Percentiles rank a stretch among this genome's conserved stretches.
Conservation (phyloP, 169 alveolate species). For the Cryptosporidium tyzzeri region DNA sequence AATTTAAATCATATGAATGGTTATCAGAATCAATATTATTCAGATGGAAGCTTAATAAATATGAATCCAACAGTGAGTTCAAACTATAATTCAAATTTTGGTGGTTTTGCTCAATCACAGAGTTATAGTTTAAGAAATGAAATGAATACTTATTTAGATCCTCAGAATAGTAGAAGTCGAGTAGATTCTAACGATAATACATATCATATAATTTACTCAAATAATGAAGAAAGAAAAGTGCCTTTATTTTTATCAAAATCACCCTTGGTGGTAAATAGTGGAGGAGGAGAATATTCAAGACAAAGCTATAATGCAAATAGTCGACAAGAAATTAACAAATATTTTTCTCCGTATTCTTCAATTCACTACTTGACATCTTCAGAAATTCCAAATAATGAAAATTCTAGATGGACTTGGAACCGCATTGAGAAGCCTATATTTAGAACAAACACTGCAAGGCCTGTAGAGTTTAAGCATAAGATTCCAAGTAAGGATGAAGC, state of each 20-base stretch:
- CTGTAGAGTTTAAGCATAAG: constrained; percentile 51
- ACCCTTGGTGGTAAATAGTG: background rate
- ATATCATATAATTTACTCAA: background rate
- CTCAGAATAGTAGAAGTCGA: background rate
- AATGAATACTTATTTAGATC: background rate
- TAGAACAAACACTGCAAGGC: constrained; percentile 39
- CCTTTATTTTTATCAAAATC: constrained; percentile 32
- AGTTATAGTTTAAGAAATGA: background rate
- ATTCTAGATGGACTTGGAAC: constrained; percentile 58
- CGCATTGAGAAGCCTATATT: constrained; percentile 59
- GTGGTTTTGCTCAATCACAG: background rate
- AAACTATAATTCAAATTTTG: background rate
- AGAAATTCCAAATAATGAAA: background rate
- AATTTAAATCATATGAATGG: background rate
- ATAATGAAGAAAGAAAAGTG: constrained; percentile 5
- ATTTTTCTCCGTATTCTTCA: constrained; percentile 73
- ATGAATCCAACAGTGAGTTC: background rate
- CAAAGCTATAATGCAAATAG: background rate
- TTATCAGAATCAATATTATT: background rate
- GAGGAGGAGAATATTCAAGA: background rate
- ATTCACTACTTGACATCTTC: constrained; percentile 26
- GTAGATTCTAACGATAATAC: background rate
- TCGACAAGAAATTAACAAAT: constrained; percentile 26
- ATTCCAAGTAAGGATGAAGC: constrained; percentile 61
- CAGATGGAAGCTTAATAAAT: background rate